phyloP scores from a whole-genome alignment of 345 rosid genomes.

The Pistacia integerrima region DNA sequence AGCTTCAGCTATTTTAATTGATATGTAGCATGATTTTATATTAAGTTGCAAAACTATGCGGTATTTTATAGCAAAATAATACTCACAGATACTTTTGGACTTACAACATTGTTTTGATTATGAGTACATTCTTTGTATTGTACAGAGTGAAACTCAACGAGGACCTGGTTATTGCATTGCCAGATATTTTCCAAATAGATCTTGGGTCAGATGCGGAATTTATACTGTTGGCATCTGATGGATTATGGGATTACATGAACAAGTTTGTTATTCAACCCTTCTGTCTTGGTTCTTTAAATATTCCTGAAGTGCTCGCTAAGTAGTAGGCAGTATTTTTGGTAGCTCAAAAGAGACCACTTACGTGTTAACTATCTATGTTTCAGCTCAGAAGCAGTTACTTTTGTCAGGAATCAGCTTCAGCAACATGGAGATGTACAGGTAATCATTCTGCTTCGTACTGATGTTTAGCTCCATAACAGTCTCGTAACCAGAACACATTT shows the following conservation, averaged over 20 bases:
- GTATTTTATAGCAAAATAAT: not conserved
- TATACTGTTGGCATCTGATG: conserved; percentile 84
- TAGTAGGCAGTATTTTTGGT: not conserved
- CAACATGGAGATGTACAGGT: conserved; percentile 97
- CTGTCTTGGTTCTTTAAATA: not conserved
- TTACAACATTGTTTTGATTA: conserved; percentile 10
- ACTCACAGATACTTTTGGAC: not conserved
- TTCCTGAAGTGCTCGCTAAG: not conserved
- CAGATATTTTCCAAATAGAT: conserved; percentile 67
- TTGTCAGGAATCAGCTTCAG: conserved; percentile 78
- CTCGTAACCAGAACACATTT: not conserved
- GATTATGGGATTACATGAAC: conserved; percentile 93
- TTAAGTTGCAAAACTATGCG: conserved; percentile 4
- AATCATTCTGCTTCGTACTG: conserved; percentile 1
- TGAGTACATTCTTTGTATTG: conserved; percentile 13
- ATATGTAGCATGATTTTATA: not conserved
- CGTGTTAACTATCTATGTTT: conserved; percentile 23
- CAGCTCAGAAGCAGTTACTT: conserved; percentile 75
- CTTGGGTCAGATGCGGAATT: conserved; percentile 82
- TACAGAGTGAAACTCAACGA: conserved; percentile 66
- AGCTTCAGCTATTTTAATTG: not conserved
- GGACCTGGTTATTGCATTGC: conserved; percentile 79
- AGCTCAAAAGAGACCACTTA: conserved; percentile 10
- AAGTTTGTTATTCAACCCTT: conserved; percentile 41
- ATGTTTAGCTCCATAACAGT: not conserved